These are phyloP conservation scores for Microbotryomycetes sp. DNA, from an alignment of 1,284 basidiomycete species.

Conservation along the genomic window DNA sequence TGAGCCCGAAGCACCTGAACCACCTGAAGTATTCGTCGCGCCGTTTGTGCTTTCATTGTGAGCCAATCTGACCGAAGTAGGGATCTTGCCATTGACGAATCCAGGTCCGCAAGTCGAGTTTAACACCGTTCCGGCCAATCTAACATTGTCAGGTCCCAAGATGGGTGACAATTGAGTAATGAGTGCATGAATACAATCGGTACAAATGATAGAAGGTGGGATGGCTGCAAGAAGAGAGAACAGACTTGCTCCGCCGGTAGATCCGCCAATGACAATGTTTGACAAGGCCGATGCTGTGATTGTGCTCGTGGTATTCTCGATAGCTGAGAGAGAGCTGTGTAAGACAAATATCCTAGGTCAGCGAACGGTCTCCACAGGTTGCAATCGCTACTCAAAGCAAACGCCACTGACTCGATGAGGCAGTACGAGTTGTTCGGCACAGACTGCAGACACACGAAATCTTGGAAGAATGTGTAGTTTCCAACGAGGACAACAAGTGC, in stretches of 20 bases:
- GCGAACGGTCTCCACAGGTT: neutral
- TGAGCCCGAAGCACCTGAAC: no score
- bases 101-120: neutral
- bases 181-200: slow-evolving; percentile 24
- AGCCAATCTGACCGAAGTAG: neutral
- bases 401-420: neutral
- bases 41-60: neutral
- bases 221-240: neutral
- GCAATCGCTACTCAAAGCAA: neutral
- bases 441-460: neutral
- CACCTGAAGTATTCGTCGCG: no score
- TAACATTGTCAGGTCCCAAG: slow-evolving; percentile 1
- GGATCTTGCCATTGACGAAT: slow-evolving; percentile 10
- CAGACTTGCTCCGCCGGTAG: neutral
- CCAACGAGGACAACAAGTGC: neutral
- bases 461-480: neutral
- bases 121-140: neutral
- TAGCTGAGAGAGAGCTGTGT: neutral
- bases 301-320: neutral
- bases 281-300: neutral
- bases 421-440: neutral
- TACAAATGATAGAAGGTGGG: slow-evolving; percentile 15
- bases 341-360: neutral
- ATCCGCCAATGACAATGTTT: neutral
- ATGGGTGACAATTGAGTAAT: slow-evolving; percentile 4